phyloP scores from a whole-genome alignment of 495 filamentous ascomycete species.

The Cudoniella acicularis region DNA sequence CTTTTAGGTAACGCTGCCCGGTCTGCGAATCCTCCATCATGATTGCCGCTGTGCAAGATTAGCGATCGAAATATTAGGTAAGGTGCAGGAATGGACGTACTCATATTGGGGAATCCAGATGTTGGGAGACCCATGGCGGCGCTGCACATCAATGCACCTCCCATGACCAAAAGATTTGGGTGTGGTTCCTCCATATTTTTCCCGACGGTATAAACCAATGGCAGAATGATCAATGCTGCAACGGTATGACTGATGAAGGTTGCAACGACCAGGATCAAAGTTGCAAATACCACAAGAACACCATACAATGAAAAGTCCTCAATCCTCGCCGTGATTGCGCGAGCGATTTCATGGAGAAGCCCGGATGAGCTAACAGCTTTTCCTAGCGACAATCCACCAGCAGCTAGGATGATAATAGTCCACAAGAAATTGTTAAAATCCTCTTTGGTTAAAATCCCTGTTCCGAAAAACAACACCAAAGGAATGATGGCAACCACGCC shows the following conservation, averaged over 20 bases:
- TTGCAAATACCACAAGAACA: conserved; percentile 80
- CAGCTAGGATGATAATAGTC: conserved; percentile 99
- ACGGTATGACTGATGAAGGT: conserved; percentile 99
- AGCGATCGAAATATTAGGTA: not conserved
- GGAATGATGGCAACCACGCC: conserved; percentile 96
- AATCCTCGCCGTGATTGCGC: conserved; percentile 65
- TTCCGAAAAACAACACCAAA: conserved; percentile 92
- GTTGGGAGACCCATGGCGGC: conserved; percentile 89
- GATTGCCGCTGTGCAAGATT: conserved; percentile 67
- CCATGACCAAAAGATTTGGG: conserved; percentile 93
- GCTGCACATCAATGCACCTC: conserved; percentile 59
- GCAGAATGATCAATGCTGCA: conserved; percentile 90
- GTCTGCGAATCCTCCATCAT: conserved; percentile 97
- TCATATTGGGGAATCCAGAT: conserved; percentile 98
- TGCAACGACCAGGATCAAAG: conserved; percentile 85
- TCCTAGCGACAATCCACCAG: conserved; percentile 87
- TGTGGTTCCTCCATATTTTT: conserved; percentile 81
- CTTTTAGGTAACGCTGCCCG: conserved; percentile 85
- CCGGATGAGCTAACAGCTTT: conserved; percentile 94
- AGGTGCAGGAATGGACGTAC: conserved; percentile 50
- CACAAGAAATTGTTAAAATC: conserved; percentile 99
- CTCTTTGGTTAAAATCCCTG: conserved; percentile 96
- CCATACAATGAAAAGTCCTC: conserved; percentile 80
- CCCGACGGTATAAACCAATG: conserved; percentile 83
- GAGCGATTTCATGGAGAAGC: conserved; percentile 84